Conservation (phyloP, 2,329 filamentous ascomycete species). For the Curvularia verruculosa region DNA sequence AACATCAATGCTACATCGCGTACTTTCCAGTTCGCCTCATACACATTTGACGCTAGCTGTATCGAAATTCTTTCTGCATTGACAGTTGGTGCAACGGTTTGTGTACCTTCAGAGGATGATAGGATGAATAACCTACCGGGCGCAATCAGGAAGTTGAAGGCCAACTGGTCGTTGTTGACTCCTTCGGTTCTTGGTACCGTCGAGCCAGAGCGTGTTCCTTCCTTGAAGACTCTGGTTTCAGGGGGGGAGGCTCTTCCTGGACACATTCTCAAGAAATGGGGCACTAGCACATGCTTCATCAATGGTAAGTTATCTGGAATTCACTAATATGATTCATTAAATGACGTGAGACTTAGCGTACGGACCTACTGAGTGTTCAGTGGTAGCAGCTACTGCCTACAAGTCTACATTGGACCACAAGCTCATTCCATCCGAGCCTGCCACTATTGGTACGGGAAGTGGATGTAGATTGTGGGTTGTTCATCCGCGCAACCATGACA, state of each 20-base stretch:
- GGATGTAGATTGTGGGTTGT: conserved; percentile 50
- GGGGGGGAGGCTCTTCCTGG: conserved; percentile 53
- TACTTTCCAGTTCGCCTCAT: conserved; percentile 59
- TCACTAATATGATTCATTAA: not conserved
- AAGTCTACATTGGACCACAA: conserved; percentile 36
- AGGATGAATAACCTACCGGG: conserved; percentile 60
- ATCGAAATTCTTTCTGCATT: conserved; percentile 62
- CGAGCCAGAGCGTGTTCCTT: conserved; percentile 48
- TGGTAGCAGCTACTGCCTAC: conserved; percentile 32
- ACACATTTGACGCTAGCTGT: conserved; percentile 63
- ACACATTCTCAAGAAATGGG: conserved; percentile 54
- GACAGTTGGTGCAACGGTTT: conserved; percentile 57
- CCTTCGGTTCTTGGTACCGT: conserved; percentile 49
- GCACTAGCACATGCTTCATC: conserved; percentile 51
- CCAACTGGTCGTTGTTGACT: conserved; percentile 40
- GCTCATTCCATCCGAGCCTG: conserved; percentile 33
- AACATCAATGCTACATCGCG: conserved; percentile 61
- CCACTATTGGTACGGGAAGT: conserved; percentile 41
- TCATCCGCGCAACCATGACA: conserved; percentile 48
- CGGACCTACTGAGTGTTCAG: conserved; percentile 43
- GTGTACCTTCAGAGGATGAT: conserved; percentile 62
- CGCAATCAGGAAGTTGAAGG: conserved; percentile 43
- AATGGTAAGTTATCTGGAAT: conserved; percentile 49
- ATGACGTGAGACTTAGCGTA: conserved; percentile 30
- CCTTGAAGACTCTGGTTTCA: conserved; percentile 52